Conservation (phyloP, 371 early-diverging fungal species). For the Phascolomyces articulosus region DNA sequence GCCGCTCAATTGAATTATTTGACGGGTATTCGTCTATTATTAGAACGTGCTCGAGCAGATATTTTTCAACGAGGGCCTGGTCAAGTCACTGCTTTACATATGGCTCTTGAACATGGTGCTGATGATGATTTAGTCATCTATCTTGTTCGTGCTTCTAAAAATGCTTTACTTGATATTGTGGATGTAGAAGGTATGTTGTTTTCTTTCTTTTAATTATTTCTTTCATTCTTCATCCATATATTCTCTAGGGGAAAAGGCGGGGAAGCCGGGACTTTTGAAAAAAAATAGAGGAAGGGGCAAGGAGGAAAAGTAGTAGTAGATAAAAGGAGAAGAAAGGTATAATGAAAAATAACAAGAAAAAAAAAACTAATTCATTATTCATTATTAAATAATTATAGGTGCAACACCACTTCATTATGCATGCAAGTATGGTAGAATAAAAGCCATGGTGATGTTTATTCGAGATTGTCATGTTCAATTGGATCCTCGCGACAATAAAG, state of each 20-base stretch:
- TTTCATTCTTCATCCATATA: too few relatives aligned
- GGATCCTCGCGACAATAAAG: constrained; percentile 31
- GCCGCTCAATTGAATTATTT: constrained; percentile 40
- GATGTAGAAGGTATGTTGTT: constrained; percentile 31
- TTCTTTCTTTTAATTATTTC: too few relatives aligned
- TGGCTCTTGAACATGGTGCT: constrained; percentile 34
- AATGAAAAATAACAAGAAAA: neutral
- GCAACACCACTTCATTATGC: constrained; percentile 53
- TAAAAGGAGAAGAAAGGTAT: too few relatives aligned
- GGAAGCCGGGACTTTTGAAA: too few relatives aligned
- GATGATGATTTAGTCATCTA: constrained; percentile 29
- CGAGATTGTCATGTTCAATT: constrained; percentile 24
- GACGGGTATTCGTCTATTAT: constrained; percentile 33
- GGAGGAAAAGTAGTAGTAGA: too few relatives aligned
- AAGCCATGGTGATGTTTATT: constrained; percentile 27
- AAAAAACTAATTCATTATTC: neutral
- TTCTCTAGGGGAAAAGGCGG: too few relatives aligned
- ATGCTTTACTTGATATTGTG: constrained; percentile 22
- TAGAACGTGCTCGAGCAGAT: constrained; percentile 30
- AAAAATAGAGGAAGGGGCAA: too few relatives aligned
- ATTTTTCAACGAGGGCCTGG: constrained; percentile 27
- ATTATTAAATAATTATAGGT: too few relatives aligned
- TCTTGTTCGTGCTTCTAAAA: constrained; percentile 21
- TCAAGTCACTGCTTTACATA: constrained; percentile 39
- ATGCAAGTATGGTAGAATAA: constrained; percentile 34